Base-by-base conservation (phyloP, 1,284 basidiomycete genomes). In the Puccinia triticina region DNA sequence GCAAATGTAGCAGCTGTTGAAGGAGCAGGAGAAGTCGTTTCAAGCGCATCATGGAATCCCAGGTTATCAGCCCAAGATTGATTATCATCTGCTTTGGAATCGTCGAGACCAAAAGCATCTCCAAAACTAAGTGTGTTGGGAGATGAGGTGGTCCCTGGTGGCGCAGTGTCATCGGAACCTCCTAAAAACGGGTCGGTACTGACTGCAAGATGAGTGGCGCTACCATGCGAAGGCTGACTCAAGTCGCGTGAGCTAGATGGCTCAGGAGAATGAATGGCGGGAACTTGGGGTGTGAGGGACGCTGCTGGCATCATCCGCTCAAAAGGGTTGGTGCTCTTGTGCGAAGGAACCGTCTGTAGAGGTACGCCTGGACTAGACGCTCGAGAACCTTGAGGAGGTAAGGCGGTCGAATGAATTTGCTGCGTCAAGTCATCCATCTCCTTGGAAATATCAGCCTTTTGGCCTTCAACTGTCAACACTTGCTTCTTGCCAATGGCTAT, bases 401-500 rank as follows among this genome's bases (percentile, higher is more conserved):
- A 77, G 16, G 69, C 77, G 50, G 83, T 79, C 32, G 74, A 83
- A 43, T 84, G 48, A 46, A 74, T 48, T 43, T 26, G 46, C 10
- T 53, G 57, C 85, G 84, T 12, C 84, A 59, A 11, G 86, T 84
- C 26, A 34, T 77, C 73, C 18, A 87, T 82, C 85, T 96, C 94
- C 85, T 91, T 91, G 84, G 92, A 91, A 1, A 90, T 89, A 85
- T 91, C 92, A 18, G 90, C 91, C 79, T 90, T 91, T 84, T 95
- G 93, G 0, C 89, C 89, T 87, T 98, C 96, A 74, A 94, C 93
- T 0, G 93, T 91, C 21, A 90, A 91, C 32, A 99, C 89, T 88
- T 99, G 97, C 88, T 99, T 99, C 89, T 93, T 93, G 12, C 94
- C 93, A 86, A 99, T 97, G 3, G 95, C 95, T 21, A 96, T 90